Evolutionary conservation across 1,139 yeast genomes (phyloP), one percentile per base, ranked within the genome.

Genomic region (Suzukiozyma palmioleophila): DNA sequence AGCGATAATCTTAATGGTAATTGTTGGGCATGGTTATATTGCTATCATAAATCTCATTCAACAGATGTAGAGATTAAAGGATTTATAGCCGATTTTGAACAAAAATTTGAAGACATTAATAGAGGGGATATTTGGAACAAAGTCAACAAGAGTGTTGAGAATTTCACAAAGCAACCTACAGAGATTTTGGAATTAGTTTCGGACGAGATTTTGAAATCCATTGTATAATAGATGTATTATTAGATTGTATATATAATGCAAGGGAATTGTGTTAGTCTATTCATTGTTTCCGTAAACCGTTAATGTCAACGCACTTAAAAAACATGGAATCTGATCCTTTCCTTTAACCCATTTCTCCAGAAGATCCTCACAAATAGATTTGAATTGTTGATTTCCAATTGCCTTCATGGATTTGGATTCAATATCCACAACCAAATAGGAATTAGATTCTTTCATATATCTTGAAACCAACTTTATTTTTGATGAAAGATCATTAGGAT

Each of bases 311-410:
- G 94, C 89, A 41, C 94, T 82, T 41, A 89, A 64, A 52, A 88
- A 84, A 50, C 95, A 84, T 0, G 95, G 87, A 18, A 87, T 77
- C 49, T 86, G 89, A 32, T 75, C 76, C 45, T 79, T 75, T 38
- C 83, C 85, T 36, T 71, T 71, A 2, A 85, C 77, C 89, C 95
- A 87, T 43, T 75, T 74, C 13, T 72, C 62, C 18, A 84, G 72
- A 40, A 86, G 63, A 30, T 77, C 75, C 42, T 77, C 79, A 60
- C 82, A 81, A 41, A 74, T 58, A 12, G 56, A 49, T 44, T 75
- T 67, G 50, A 77, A 72, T 35, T 69, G 77, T 37, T 62, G 59
- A 39, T 60, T 56, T 2, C 76, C 76, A 44, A 61, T 62, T 5
- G 74, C 76, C 43, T 66, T 69, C 38, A 70, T 50, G 3, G 64